A percentile compares a stretch with the other conserved stretches of the same genome.
phyloP scores from a whole-genome alignment of 495 filamentous ascomycete species.

The Xylaria nigripes region DNA sequence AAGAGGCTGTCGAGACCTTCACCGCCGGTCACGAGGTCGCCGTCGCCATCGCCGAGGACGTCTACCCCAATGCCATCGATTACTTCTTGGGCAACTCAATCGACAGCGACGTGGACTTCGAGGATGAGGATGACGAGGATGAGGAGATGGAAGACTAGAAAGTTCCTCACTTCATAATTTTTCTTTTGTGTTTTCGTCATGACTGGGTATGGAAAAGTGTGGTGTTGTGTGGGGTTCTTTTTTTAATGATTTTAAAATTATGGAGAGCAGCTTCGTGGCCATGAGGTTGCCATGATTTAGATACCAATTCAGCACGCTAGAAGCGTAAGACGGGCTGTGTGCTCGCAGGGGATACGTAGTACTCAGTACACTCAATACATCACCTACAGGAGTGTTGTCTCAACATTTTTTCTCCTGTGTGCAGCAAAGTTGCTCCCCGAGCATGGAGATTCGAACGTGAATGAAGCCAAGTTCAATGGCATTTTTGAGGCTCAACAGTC shows the following conservation, averaged over 20 bases:
- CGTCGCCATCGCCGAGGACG: constrained; percentile 59
- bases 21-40: constrained; percentile 64
- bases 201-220: constrained; percentile 8
- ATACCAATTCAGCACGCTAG: constrained; percentile 13
- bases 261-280: background rate
- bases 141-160: constrained; percentile 11
- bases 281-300: constrained; percentile 13
- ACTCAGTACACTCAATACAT: too few relatives aligned
- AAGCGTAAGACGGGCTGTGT: background rate
- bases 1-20: constrained; percentile 53
- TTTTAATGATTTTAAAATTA: constrained; percentile 10
- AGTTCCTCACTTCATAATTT: background rate
- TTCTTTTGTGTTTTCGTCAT: constrained; percentile 2
- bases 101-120: constrained; percentile 9
- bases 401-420: background rate
- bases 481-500: too few relatives aligned
- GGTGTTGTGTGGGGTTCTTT: background rate
- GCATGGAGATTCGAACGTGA: background rate
- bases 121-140: constrained; percentile 11
- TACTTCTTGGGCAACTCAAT: constrained; percentile 46
- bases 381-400: background rate
- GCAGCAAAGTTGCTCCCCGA: background rate
- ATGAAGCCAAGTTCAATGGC: background rate
- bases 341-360: background rate
- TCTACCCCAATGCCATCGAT: constrained; percentile 65